Evolutionary conservation across 495 filamentous ascomycete species (phyloP), one percentile per base, ranked within the genome.

Genomic region (Neurospora intermedia): DNA sequence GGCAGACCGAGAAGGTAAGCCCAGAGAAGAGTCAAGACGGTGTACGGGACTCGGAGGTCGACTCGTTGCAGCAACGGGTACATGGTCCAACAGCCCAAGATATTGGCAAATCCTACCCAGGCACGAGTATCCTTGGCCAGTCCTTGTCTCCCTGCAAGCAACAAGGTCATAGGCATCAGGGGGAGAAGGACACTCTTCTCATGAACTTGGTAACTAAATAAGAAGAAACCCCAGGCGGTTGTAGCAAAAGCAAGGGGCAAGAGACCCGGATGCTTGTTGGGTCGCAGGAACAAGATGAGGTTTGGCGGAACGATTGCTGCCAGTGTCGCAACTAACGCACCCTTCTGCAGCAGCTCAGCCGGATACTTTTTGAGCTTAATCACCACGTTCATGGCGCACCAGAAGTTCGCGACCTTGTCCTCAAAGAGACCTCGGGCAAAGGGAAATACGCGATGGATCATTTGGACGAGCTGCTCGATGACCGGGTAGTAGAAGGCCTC

Each of bases 321-420:
- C 38, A 94, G 78, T 0, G 96, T 99, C 6, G 91, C 88, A 11
- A 89, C 78, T 11, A 97, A 87, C 54, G 95, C 92, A 5, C 88
- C 87, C n/a, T 88, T 88, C 78, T 97, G 93, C 27, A 98, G 86
- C 13, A 93, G 75, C 6, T 86, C 84, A 15, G 87, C 74, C 9
- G 90, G 88, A 69, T 91, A 93, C 54, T 89, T 83, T 73, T 91
- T 87, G 46, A 98, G 87, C 82, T 98, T 99, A 83, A 97, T 85
- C 69, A 95, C 84, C 1, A 94, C 90, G 81, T 98, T 95, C 70
- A 94, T 84, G 16, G 93, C 90, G 80, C 96, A 99, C 96, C 96
- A 99, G 77, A 97, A 89, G 77, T 99, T 99, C 74, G 96, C 96
- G 42, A 99, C 96, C 81, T 99, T 99, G 84, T 98, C 96, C 83